Base-by-base conservation (phyloP, 164 flowering plant genomes). In the Vitis rupestris region DNA sequence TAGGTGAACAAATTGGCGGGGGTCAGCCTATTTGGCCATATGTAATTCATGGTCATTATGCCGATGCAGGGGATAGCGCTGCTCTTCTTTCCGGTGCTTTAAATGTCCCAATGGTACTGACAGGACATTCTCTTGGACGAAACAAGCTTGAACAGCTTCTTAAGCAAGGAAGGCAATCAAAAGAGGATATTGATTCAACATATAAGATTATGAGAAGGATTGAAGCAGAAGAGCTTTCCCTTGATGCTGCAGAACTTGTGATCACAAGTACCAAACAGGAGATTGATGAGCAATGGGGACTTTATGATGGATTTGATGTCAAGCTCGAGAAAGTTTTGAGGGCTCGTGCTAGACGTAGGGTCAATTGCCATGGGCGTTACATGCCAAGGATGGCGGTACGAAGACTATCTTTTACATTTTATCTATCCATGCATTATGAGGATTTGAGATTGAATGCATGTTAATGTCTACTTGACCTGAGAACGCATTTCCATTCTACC, bases 301-400 rank as follows among this genome's bases (percentile, higher is more conserved):
- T 90, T 16, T 94, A 92, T 77, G 92, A 94, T 80, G 98, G 98
- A 31, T 94, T 92, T 85, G 97, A 94, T 80, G 95, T 90, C 64
- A 91, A 87, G 80, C 93, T 94, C 15, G 98, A 92, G 81, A 89
- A 76, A 80, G 90, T 90, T 50, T 71, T 94, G 80, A 80, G 98
- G 6, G 98, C 98, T 27, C 92, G 98, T 65, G 78, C 88, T 23
- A 83, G 91, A 71, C 91, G 97, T 50, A 88, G 93, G 19, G 97
- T 94, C 49, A 87, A 82, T 69, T 94, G 97, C 70, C 91, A 92
- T 75, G 97, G 97, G 19, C 83, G 98, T 8, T 86, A 50, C 85
- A 92, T 94, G 98, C 98, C 98, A 15, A 82, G 98, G 79, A 92
- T 94, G 97, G 92, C 81, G 84, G 98, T 94, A 84, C 77, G 86